phyloP scores from a whole-genome alignment of 2,329 filamentous ascomycete species.

The Sporothrix humicola region DNA sequence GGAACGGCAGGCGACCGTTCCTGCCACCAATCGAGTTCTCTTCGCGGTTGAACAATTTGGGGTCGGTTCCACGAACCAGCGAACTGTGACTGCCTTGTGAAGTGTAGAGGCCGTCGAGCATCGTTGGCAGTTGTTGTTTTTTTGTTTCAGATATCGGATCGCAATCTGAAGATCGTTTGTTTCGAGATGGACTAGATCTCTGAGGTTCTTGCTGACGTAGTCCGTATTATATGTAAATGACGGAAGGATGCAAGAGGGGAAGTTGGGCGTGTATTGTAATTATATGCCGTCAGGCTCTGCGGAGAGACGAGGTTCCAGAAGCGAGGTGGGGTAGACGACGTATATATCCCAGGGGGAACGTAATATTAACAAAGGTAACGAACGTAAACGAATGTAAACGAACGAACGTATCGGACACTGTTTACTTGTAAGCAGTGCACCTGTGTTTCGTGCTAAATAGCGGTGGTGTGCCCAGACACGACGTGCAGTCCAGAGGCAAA shows the following conservation, averaged over 20 bases:
- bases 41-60: slow-evolving; percentile 48
- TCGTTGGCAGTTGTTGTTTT: slow-evolving; percentile 35
- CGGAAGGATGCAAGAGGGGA: slow-evolving; percentile 4
- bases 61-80: slow-evolving; percentile 35
- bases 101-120: slow-evolving; percentile 46
- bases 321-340: slow-evolving; percentile 21
- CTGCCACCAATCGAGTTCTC: slow-evolving; percentile 52
- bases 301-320: slow-evolving; percentile 4
- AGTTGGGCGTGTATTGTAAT: background rate
- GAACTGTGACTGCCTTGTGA: slow-evolving; percentile 36
- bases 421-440: slow-evolving; percentile 9
- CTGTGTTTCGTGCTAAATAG: background rate
- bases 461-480: slow-evolving; percentile 22
- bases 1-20: slow-evolving; percentile 45
- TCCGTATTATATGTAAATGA: background rate
- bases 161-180: background rate
- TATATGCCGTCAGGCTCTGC: slow-evolving; percentile 7
- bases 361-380: background rate
- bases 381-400: background rate
- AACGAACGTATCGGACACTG: background rate
- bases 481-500: slow-evolving; percentile 1
- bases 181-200: background rate
- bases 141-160: background rate
- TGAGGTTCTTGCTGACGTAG: background rate
- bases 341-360: background rate